Base-by-base conservation (phyloP, 139 green algal species). In the Chlorokybus atmophyticus region DNA sequence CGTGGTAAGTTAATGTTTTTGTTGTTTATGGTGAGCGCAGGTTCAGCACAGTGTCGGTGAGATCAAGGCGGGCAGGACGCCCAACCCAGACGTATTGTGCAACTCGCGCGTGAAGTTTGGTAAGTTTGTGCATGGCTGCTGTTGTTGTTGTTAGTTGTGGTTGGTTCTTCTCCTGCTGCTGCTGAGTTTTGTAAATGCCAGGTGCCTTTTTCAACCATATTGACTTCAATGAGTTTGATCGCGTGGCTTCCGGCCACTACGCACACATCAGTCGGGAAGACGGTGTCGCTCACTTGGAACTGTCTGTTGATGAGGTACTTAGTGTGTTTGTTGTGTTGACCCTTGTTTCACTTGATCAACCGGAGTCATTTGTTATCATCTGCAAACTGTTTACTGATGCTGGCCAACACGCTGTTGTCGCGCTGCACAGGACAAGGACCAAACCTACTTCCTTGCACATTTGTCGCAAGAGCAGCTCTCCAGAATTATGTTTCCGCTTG, bases 51-150 rank as follows among this genome's bases (percentile, higher is more conserved):
- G 73, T 62, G 76, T 97, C 25, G 32, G 25, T 0, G 82, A 95
- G 61, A 90, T 97, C 38, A 67, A 75, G 17, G 67, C 61, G 2
- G 91, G 91, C 1, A 75, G 83, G 40, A 99, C 91, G 3, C 91
- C 91, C 31, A 99, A 99, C 71, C 91, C 91, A 1, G 91, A 99
- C 71, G 76, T 99, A 27, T 71, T 95, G 2, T 99, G 91, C 82
- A 99, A 99, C 79, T 87, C 76, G 1, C 59, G 76, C 32, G 71
- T 93, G 27, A 93, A 93, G 68, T 92, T 94, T 71, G 88, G 90
- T 3, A 32, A 17, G 48, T 55, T n/a, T n/a, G n/a, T n/a, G n/a
- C n/a, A n/a, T n/a, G n/a, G n/a, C n/a, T n/a, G n/a, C n/a, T n/a
- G n/a, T n/a, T n/a, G n/a, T n/a, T n/a, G 60, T 96, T n/a, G n/a